Evolutionary conservation across 169 alveolate genomes (phyloP), one percentile per base, ranked within the genome.

Genomic region (Babesia bigemina): DNA sequence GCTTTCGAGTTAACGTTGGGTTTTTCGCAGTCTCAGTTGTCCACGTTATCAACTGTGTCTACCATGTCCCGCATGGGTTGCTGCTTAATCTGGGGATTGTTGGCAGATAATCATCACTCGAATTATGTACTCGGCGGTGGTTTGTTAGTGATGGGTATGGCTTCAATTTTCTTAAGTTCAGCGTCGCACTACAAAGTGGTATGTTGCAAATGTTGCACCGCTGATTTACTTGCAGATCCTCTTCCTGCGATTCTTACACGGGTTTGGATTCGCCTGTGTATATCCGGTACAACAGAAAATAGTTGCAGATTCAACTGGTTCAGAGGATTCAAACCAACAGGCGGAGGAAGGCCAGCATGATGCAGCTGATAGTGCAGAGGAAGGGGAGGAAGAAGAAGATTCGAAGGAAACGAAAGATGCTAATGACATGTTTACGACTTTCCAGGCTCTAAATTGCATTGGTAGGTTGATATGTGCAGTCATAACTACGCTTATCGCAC

Each of bases 1-100:
- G 66, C 66, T n/a, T 58, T 58, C 49, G 66, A 58, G 66, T 13
- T 58, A 12, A 17, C 66, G 14, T 33, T 58, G 21, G 66, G 66
- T 13, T 21, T 58, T 13, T 58, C 66, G 6, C 66, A 13, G 28
- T 22, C 42, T 14, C 26, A 13, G 66, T 8, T 21, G 28, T 14
- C 66, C 22, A 13, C 26, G 22, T n/a, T 58, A 24, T 47, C 45
- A 7, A 13, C 66, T 1, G 66, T 36, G 66, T 36, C n/a, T 36
- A 21, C 26, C n/a, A 58, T 36, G 45, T 36, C 66, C 16, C n/a
- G 13, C 47, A 13, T 58, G 19, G 66, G 66, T 10, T 58, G 44
- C 66, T 29, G 66, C 13, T 42, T 21, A 7, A 12, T 58, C 22
- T 58, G 66, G 66, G 66, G 66, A 19, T 36, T n/a, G 11, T 26